phyloP scores from a whole-genome alignment of 106 monocot genomes.

The Dendrobium huoshanense region DNA sequence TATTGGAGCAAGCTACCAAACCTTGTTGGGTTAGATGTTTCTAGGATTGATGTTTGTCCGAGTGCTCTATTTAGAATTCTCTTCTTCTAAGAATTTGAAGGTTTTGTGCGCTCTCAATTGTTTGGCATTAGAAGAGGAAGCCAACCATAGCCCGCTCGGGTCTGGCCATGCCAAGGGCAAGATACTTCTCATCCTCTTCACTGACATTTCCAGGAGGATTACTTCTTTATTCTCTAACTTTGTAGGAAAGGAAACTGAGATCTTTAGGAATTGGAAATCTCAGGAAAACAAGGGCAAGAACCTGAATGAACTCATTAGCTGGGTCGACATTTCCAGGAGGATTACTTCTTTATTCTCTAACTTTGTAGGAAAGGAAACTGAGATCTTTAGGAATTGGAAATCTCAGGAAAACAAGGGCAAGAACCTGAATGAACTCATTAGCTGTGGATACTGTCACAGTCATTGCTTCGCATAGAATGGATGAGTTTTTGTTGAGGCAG shows the following conservation, averaged over 20 bases:
- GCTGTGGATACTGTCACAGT: conserved; percentile 76
- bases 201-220: conserved; percentile 57
- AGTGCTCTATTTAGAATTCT: conserved; percentile 41
- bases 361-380: conserved; percentile 14
- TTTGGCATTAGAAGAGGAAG: conserved; percentile 42
- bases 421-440: conserved; percentile 46
- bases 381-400: conserved; percentile 40
- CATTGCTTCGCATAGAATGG: conserved; percentile 50
- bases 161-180: conserved; percentile 47
- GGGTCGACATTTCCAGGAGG: conserved; percentile 70
- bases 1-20: conserved; percentile 25
- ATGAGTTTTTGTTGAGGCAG: conserved; percentile 33
- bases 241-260: conserved; percentile 13
- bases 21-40: conserved; percentile 69
- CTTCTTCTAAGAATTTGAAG: conserved; percentile 55
- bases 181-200: conserved; percentile 36
- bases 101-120: conserved; percentile 69
- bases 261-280: conserved; percentile 42
- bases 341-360: conserved; percentile 42
- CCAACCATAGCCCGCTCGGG: conserved; percentile 17
- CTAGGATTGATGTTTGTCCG: conserved; percentile 64
- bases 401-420: conserved; percentile 29
- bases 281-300: conserved; percentile 31
- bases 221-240: conserved; percentile 32
- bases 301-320: conserved; percentile 51